These are phyloP conservation scores for Aspergillus wentii DNA, from an alignment of 495 filamentous ascomycete species.

Conservation along the genomic window DNA sequence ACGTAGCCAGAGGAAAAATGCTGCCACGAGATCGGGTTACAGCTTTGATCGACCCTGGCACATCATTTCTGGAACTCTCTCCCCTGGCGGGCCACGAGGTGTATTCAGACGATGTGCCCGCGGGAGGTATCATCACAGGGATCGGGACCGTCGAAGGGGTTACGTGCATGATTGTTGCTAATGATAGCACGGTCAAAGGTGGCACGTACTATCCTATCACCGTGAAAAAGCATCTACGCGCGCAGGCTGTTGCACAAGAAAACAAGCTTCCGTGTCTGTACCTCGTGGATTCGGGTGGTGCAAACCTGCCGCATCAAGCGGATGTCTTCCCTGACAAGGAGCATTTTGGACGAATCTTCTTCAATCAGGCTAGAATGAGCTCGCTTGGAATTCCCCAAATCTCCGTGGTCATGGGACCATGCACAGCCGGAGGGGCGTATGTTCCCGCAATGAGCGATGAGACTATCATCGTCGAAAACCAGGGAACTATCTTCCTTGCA, in stretches of 20 bases:
- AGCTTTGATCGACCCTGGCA: slow-evolving; percentile 81
- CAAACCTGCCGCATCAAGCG: slow-evolving; percentile 92
- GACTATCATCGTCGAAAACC: slow-evolving; percentile 90
- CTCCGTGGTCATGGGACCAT: slow-evolving; percentile 96
- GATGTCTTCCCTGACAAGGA: slow-evolving; percentile 95
- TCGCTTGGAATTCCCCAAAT: slow-evolving; percentile 86
- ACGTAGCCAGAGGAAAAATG: slow-evolving; percentile 88
- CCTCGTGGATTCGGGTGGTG: slow-evolving; percentile 92
- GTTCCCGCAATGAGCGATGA: slow-evolving; percentile 97
- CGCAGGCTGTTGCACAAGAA: slow-evolving; percentile 85
- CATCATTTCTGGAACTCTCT: slow-evolving; percentile 87
- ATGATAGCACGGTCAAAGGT: slow-evolving; percentile 98
- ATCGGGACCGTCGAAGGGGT: slow-evolving; percentile 89
- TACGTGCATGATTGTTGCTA: slow-evolving; percentile 90
- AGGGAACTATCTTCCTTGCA: slow-evolving; percentile 94
- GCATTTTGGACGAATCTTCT: slow-evolving; percentile 97
- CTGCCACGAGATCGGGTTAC: slow-evolving; percentile 85
- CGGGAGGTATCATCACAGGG: slow-evolving; percentile 90
- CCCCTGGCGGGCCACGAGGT: slow-evolving; percentile 80
- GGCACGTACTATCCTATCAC: slow-evolving; percentile 98
- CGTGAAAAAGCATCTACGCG: slow-evolving; percentile 94
- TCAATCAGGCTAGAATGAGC: slow-evolving; percentile 90
- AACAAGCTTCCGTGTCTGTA: slow-evolving; percentile 89
- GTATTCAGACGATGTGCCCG: slow-evolving; percentile 83
- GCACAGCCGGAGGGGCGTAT: slow-evolving; percentile 92